Evolutionary conservation across 345 rosid genomes (phyloP), one percentile per base, ranked within the genome.

Genomic region (Populus tremula): DNA sequence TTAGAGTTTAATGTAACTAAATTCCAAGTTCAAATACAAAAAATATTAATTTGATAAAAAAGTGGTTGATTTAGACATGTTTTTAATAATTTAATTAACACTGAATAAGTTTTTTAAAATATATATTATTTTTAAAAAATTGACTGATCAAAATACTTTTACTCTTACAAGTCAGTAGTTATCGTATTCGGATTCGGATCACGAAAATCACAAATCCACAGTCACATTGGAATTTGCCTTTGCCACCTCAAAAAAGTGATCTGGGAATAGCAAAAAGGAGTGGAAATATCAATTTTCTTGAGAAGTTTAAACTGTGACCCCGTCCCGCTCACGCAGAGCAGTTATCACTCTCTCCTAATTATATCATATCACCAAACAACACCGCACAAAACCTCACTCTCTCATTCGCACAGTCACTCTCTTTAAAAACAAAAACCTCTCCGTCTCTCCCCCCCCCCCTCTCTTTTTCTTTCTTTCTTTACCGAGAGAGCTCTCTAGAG

Each of bases 311-410:
- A 91, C 88, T 84, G 88, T 82, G 65, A 73, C 84, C 54, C 84
- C 83, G 78, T 89, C 91, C 87, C 88, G 88, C 91, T 77, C 87
- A 75, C 87, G 77, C 81, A 79, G 84, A 79, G 84, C 89, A 41
- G 45, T 41, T 82, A 86, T 27, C 87, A 66, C 83, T 71, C 81
- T 76, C 74, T 74, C 74, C 71, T 78, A 33, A 49, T 61, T 35
- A 16, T 25, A 35, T 33, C 27, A 45, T 73, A 71, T 54, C 20
- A 35, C 59, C 50, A 45, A 45, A 39, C 29, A 65, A 49, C 68
- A 21, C 3, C 5, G 5, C 74, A 12, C 76, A 14, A 71, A 53
- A 53, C 27, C 20, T 14, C 29, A 13, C 49, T 10, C 49, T 3
- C 50, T 11, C 50, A 2, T 77, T 35, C 29, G 17, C 49, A 2